These are phyloP conservation scores for Agrocybe chaxingu DNA, from an alignment of 768 basidiomycete genomes.

Conservation along the genomic window DNA sequence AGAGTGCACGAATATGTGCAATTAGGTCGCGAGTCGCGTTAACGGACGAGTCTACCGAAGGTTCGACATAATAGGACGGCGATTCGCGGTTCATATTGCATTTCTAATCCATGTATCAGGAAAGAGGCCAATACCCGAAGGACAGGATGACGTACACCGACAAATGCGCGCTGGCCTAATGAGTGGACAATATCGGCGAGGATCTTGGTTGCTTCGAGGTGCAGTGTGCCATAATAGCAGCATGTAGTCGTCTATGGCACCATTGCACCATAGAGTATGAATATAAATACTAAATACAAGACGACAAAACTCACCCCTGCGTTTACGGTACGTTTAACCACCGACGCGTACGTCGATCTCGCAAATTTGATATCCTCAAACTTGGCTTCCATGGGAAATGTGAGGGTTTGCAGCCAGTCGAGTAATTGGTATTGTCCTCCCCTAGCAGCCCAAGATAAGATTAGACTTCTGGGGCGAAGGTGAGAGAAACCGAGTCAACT, in stretches of 20 bases:
- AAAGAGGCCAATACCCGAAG: not conserved
- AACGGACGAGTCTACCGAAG: constrained; percentile 56
- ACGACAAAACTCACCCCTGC: constrained; percentile 59
- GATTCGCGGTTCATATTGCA: constrained; percentile 85
- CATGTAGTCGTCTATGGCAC: constrained; percentile 82
- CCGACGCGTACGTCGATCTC: constrained; percentile 57
- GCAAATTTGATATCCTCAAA: constrained; percentile 75
- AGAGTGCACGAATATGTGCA: constrained; percentile 59
- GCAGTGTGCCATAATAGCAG: constrained; percentile 86
- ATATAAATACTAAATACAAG: constrained; percentile 4
- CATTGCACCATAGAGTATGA: not conserved
- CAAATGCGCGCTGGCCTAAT: constrained; percentile 77
- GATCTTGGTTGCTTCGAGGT: constrained; percentile 75
- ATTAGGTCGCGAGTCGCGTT: constrained; percentile 63
- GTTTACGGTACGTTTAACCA: constrained; percentile 69
- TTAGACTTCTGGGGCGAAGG: not conserved
- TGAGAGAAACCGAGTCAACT: constrained; percentile 14
- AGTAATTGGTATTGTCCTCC: constrained; percentile 86
- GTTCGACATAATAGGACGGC: constrained; percentile 68
- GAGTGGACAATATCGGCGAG: constrained; percentile 71
- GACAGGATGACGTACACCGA: constrained; percentile 57
- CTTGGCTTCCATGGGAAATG: constrained; percentile 84
- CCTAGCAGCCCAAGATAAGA: constrained; percentile 31
- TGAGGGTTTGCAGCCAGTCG: constrained; percentile 82
- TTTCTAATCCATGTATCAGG: constrained; percentile 45